These are phyloP conservation scores for Aspergillus latus DNA, from an alignment of 2,329 filamentous ascomycete species.

Conservation along the genomic window DNA sequence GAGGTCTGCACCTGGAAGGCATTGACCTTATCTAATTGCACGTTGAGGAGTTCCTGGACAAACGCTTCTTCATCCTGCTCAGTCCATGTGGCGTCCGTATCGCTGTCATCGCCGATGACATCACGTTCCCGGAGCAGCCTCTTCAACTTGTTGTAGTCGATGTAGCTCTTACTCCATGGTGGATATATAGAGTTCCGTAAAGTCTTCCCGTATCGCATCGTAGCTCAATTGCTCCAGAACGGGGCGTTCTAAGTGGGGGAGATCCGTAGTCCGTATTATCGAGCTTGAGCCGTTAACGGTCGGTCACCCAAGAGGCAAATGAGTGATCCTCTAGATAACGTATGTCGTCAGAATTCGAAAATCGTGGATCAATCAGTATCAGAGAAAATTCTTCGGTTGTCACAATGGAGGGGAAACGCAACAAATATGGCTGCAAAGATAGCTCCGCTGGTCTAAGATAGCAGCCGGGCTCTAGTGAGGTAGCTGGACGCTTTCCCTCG, in stretches of 20 bases:
- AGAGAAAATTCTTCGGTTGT: neutral
- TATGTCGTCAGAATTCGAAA: neutral
- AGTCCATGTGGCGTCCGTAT: slow-evolving; percentile 71
- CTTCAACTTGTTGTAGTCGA: slow-evolving; percentile 95
- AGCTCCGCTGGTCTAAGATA: slow-evolving; percentile 1
- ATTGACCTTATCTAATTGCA: slow-evolving; percentile 92
- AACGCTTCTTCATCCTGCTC: slow-evolving; percentile 92
- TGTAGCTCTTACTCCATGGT: slow-evolving; percentile 91
- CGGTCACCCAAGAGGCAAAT: neutral
- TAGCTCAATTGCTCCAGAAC: slow-evolving; percentile 22
- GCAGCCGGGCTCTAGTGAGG: slow-evolving; percentile 1
- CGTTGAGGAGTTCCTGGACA: slow-evolving; percentile 91
- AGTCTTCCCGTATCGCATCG: slow-evolving; percentile 92
- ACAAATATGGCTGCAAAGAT: neutral
- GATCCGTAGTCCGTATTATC: neutral
- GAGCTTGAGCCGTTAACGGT: neutral
- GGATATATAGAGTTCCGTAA: slow-evolving; percentile 75
- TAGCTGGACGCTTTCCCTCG: slow-evolving; percentile 7
- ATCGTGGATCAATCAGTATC: neutral
- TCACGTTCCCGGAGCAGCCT: slow-evolving; percentile 77
- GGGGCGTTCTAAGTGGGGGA: slow-evolving; percentile 3
- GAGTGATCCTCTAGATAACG: neutral
- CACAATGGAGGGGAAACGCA: neutral
- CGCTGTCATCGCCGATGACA: slow-evolving; percentile 45
- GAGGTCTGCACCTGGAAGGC: slow-evolving; percentile 80